A percentile compares a stretch with the other conserved stretches of the same genome.
phyloP scores from a whole-genome alignment of 192 early-diverging fungal genomes.

The Umbelopsis sp. region DNA sequence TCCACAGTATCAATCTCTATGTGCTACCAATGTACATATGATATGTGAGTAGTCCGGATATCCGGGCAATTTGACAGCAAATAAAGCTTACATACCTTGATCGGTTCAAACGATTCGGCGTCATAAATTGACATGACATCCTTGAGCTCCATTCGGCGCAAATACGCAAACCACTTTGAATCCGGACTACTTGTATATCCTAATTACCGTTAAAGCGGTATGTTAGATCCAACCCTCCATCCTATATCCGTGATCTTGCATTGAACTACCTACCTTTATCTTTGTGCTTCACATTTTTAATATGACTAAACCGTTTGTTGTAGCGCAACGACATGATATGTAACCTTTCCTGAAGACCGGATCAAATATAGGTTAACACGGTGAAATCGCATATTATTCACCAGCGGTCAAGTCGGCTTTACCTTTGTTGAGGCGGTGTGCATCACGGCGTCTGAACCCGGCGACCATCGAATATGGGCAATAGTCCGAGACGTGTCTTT shows the following conservation, averaged over 20 bases:
- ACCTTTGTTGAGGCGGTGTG: constrained; percentile 57
- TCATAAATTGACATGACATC: neutral
- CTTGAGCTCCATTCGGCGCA: constrained; percentile 53
- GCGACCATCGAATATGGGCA: constrained; percentile 48
- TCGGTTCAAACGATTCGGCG: constrained; percentile 10
- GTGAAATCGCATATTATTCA: no score
- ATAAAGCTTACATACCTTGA: neutral
- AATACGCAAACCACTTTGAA: constrained; percentile 61
- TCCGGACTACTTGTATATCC: constrained; percentile 60
- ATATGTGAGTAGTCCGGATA: neutral
- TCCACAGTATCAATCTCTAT: constrained; percentile 72
- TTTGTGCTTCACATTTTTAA: neutral
- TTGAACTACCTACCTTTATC: neutral
- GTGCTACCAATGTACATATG: constrained; percentile 43
- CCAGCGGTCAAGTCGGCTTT: neutral
- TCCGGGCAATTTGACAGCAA: no score
- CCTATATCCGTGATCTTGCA: neutral
- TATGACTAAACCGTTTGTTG: neutral
- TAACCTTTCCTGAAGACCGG: neutral
- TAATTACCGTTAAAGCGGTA: constrained; percentile 1
- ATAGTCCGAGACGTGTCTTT: constrained; percentile 55
- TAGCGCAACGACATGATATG: constrained; percentile 26
- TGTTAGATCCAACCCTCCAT: neutral
- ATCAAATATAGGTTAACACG: constrained; percentile 15
- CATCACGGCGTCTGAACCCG: constrained; percentile 52